Conservation (phyloP, 2,329 filamentous ascomycete species). For the Arthrobotrys sinensis region DNA sequence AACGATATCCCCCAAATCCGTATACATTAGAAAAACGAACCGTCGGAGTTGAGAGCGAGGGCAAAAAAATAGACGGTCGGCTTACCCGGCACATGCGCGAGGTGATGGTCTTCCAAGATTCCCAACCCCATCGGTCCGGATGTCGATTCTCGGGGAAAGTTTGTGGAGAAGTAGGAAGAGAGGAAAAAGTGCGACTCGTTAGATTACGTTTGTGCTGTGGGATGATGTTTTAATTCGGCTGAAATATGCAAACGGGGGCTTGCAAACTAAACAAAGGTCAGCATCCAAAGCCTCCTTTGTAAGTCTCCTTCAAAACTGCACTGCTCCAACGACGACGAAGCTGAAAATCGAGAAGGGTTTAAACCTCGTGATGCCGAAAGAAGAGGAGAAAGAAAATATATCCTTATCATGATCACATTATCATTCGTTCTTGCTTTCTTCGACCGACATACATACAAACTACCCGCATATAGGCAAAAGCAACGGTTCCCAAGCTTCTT, state of each 20-base stretch:
- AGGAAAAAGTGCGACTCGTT: constrained; percentile 8
- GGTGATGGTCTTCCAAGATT: constrained; percentile 78
- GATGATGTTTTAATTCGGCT: constrained; percentile 38
- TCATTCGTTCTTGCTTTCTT: constrained; percentile 16
- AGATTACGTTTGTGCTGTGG: constrained; percentile 23
- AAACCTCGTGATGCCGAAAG: constrained; percentile 25
- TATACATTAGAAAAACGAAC: constrained; percentile 27
- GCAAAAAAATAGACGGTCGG: constrained; percentile 32
- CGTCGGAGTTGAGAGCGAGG: constrained; percentile 38
- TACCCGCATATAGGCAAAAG: constrained; percentile 31
- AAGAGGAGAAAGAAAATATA: not conserved
- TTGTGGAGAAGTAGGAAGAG: constrained; percentile 7
- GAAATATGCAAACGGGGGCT: constrained; percentile 29
- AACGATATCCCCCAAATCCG: not conserved
- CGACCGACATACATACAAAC: constrained; percentile 26
- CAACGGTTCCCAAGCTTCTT: constrained; percentile 20
- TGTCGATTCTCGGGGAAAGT: constrained; percentile 41
- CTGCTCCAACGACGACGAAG: not conserved
- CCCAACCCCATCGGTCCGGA: constrained; percentile 76
- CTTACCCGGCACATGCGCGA: constrained; percentile 82
- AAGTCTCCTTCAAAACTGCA: not conserved
- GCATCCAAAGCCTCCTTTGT: not conserved
- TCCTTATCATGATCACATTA: constrained; percentile 34
- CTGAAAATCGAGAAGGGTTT: constrained; percentile 12
- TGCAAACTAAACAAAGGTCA: constrained; percentile 17